These are phyloP conservation scores for Phytomonas francai DNA, from an alignment of 208 protist genomes.

Conservation along the genomic window DNA sequence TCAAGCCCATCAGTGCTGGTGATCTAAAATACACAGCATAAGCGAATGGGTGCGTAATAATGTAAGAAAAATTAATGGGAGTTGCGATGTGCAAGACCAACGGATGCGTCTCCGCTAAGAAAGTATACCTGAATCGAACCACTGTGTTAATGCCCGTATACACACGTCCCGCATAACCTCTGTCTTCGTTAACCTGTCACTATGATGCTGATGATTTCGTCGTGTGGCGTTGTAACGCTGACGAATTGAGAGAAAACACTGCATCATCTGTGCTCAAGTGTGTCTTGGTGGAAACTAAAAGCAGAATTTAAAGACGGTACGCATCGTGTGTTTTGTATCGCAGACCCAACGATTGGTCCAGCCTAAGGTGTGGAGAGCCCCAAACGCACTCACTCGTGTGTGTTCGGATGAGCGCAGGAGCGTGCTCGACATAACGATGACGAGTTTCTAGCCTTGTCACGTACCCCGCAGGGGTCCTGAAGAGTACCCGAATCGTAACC, in stretches of 20 bases:
- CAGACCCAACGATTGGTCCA: neutral
- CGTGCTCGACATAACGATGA: neutral
- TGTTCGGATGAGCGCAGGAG: neutral
- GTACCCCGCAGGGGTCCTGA: neutral
- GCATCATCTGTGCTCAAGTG: neutral
- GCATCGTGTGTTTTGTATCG: neutral
- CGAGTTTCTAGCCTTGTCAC: neutral
- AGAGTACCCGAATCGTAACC: too few relatives aligned
- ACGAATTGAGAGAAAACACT: neutral
- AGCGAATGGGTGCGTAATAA: too few relatives aligned
- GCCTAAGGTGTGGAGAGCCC: neutral
- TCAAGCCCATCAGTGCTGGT: neutral
- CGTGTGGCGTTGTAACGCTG: neutral
- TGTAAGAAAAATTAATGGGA: too few relatives aligned
- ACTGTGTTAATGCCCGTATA: neutral
- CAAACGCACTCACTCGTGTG: neutral
- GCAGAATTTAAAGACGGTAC: neutral
- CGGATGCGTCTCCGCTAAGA: neutral
- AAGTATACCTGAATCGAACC: neutral
- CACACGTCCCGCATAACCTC: neutral
- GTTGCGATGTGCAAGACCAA: neutral
- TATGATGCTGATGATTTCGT: neutral
- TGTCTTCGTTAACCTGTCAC: neutral
- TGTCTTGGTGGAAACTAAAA: neutral
- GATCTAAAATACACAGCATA: neutral